Base-by-base conservation (phyloP, 805 yeast genomes). In the Pichia rugopelliculosa region DNA sequence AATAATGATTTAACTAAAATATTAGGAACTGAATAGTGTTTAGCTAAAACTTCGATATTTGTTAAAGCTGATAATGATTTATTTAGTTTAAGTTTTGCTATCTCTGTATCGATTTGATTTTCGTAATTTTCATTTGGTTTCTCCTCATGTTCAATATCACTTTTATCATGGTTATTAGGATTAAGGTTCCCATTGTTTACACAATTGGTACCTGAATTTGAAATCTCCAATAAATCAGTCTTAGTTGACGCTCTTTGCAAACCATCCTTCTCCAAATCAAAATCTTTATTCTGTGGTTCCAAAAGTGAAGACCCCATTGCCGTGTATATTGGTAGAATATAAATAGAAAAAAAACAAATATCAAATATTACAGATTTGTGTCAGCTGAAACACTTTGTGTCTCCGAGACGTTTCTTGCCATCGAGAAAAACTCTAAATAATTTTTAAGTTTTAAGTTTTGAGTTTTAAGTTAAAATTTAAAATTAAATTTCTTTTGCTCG, bases 1-100 rank as follows among this genome's bases (percentile, higher is more conserved):
- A 62, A 62, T 23, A 64, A 45, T 7, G 68, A 59, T 46, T 63
- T 59, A 10, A 63, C 52, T 24, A 64, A 50, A 20, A 64, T 62
- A 41, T 58, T 62, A 2, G 68, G 61, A 13, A 64, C 52, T 5
- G 54, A 42, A 43, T 62, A 60, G 27, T 53, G 51, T 5, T 39
- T 26, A 1, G 65, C 51, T 18, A 63, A 41, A 41, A 57, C 53
- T 37, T 52, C 49, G 10, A 58, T 47, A 21, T 54, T 58, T 12
- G 51, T 56, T n/a, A 42, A 20, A 9, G 7, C 40, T 2, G 36
- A 13, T 46, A 47, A 4, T 53, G 49, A 18, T 41, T 46, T 8
- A 43, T 45, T 17, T 53, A 51, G 22, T 42, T 45, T 15, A 53
- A 45, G 11, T 51, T 58, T 20, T 11, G 20, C 25, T 7, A 42